Conservation (phyloP, 2,329 filamentous ascomycete genomes). For the Ustilaginoidea virens region DNA sequence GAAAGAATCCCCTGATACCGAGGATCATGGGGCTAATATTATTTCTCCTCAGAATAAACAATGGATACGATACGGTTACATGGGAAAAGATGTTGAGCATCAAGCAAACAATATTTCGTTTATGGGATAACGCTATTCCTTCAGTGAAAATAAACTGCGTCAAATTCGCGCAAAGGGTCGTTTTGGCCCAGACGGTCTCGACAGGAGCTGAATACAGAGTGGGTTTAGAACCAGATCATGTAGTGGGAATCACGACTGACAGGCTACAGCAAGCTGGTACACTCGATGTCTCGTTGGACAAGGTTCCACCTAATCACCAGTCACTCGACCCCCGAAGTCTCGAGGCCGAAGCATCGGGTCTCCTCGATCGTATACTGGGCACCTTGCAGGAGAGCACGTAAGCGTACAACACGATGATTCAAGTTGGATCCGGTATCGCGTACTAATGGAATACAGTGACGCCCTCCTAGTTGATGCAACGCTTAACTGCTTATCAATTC, state of each 20-base stretch:
- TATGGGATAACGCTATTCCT: constrained; percentile 68
- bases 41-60: constrained; percentile 53
- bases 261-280: constrained; percentile 26
- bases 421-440: too few species aligned
- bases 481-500: constrained; percentile 69
- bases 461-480: constrained; percentile 81
- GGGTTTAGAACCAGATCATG: constrained; percentile 20
- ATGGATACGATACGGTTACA: constrained; percentile 61
- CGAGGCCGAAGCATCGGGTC: constrained; percentile 82
- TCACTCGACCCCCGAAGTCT: constrained; percentile 65
- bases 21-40: background rate
- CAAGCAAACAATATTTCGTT: constrained; percentile 73
- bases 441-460: constrained; percentile 41
- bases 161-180: constrained; percentile 90
- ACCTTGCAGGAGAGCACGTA: constrained; percentile 79
- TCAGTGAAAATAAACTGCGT: constrained; percentile 85
- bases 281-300: constrained; percentile 68
- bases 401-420: constrained; percentile 18
- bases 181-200: constrained; percentile 82
- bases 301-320: constrained; percentile 72
- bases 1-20: constrained; percentile 17
- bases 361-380: constrained; percentile 75
- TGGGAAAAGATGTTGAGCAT: constrained; percentile 85
- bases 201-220: constrained; percentile 70
- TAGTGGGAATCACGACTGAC: constrained; percentile 10